These are phyloP conservation scores for Arabidopsis arenosa DNA, from an alignment of 345 rosid genomes.

Conservation along the genomic window DNA sequence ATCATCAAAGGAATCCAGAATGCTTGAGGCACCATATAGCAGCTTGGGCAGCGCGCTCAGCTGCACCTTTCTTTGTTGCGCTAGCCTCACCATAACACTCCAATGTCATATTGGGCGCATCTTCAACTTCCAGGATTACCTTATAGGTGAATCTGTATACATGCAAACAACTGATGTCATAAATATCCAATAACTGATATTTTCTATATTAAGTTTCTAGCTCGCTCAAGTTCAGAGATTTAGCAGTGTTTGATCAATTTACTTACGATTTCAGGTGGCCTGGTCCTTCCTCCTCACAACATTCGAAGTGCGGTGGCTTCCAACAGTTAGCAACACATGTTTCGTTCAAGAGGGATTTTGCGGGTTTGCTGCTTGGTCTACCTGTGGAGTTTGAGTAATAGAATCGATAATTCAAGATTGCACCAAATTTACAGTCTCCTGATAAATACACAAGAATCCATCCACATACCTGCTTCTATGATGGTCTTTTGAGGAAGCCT, in stretches of 20 bases:
- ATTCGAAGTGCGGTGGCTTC: conserved; percentile 71
- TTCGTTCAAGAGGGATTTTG: conserved; percentile 66
- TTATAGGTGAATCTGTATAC: conserved; percentile 69
- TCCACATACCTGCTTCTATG: conserved; percentile 36
- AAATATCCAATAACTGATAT: background rate
- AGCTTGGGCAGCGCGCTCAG: conserved; percentile 84
- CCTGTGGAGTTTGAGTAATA: conserved; percentile 44
- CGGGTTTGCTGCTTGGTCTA: conserved; percentile 50
- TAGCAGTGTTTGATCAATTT: conserved; percentile 18
- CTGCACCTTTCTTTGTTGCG: conserved; percentile 74
- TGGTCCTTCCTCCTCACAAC: conserved; percentile 77
- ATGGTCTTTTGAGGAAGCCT: conserved; percentile 29
- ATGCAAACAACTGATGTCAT: conserved; percentile 14
- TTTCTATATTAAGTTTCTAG: background rate
- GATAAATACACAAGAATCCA: conserved; percentile 4
- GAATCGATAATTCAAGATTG: conserved; percentile 21
- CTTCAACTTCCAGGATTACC: conserved; percentile 66
- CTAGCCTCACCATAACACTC: conserved; percentile 62
- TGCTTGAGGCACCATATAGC: conserved; percentile 73
- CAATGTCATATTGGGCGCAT: conserved; percentile 49
- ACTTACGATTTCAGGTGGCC: conserved; percentile 79
- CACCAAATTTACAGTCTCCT: conserved; percentile 9
- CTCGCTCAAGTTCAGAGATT: conserved; percentile 19
- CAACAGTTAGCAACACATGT: conserved; percentile 71
- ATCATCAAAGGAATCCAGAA: conserved; percentile 50